These are phyloP conservation scores for Fusarium sp. DNA, from an alignment of 2,329 filamentous ascomycete species.

Conservation along the genomic window DNA sequence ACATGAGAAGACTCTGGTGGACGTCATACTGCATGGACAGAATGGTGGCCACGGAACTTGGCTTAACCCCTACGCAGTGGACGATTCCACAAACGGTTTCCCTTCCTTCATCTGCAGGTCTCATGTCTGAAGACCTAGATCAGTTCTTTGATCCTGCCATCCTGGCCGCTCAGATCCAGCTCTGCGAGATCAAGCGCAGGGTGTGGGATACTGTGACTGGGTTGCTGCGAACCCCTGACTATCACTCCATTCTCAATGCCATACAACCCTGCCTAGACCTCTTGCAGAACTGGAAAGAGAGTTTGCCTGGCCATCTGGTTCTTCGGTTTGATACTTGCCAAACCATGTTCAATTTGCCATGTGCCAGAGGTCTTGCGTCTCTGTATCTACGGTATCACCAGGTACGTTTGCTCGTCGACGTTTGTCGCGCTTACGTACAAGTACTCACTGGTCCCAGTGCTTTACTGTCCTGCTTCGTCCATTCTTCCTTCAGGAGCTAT, in stretches of 20 bases:
- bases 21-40: constrained; percentile 20
- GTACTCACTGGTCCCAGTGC: not conserved
- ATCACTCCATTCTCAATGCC: not conserved
- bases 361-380: constrained; percentile 13
- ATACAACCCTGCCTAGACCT: constrained; percentile 1
- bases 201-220: constrained; percentile 1
- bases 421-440: not conserved
- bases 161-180: not conserved
- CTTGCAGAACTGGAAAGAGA: constrained; percentile 3
- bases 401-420: not conserved
- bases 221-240: not conserved
- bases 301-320: not conserved
- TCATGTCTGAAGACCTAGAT: not conserved
- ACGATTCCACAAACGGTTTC: not conserved
- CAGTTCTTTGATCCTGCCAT: constrained; percentile 16
- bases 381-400: constrained; percentile 17
- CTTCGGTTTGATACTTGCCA: constrained; percentile 4
- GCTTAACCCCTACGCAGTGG: constrained; percentile 3
- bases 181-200: constrained; percentile 17
- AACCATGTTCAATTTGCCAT: constrained; percentile 3
- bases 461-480: constrained; percentile 10
- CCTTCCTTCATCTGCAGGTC: not conserved
- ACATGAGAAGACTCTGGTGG: constrained; percentile 15
- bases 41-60: constrained; percentile 14
- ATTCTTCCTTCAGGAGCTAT: constrained; percentile 14